These are phyloP conservation scores for Juglanconis juglandina DNA, from an alignment of 2,329 filamentous ascomycete genomes.

Conservation along the genomic window DNA sequence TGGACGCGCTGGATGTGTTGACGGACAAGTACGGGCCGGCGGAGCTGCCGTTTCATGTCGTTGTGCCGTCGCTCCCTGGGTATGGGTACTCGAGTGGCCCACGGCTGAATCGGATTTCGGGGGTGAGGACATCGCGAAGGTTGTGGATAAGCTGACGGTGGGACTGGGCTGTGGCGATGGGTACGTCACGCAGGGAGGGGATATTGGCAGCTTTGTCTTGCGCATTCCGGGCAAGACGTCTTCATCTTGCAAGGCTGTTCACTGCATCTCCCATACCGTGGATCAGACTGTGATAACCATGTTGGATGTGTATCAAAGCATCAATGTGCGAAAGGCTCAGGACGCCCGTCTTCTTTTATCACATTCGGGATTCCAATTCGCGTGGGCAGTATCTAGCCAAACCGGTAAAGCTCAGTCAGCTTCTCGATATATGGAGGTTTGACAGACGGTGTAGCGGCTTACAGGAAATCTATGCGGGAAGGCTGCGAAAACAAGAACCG, in stretches of 20 bases:
- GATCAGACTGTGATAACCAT: too few relatives aligned
- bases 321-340: too few relatives aligned
- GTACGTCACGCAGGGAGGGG: slow-evolving; percentile 56
- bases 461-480: too few relatives aligned
- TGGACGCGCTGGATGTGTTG: slow-evolving; percentile 46
- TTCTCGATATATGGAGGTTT: too few relatives aligned
- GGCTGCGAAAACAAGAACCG: too few relatives aligned
- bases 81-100: slow-evolving; percentile 47
- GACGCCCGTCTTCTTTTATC: too few relatives aligned
- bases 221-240: slow-evolving; percentile 39
- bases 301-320: too few relatives aligned
- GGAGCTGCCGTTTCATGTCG: slow-evolving; percentile 52
- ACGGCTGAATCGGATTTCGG: slow-evolving; percentile 42
- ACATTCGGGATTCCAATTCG: too few relatives aligned
- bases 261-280: slow-evolving; percentile 8
- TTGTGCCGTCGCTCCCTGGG: slow-evolving; percentile 53
- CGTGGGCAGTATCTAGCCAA: too few relatives aligned
- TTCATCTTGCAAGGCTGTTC: slow-evolving; percentile 44
- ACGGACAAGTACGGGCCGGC: slow-evolving; percentile 44
- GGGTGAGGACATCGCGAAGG: slow-evolving; percentile 35
- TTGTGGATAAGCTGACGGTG: slow-evolving; percentile 51
- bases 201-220: slow-evolving; percentile 46
- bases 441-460: too few relatives aligned
- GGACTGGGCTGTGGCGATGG: slow-evolving; percentile 47
- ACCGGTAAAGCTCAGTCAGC: too few relatives aligned